Conservation (phyloP, 352 stramenopile species). For the Aphanomyces invadans region DNA sequence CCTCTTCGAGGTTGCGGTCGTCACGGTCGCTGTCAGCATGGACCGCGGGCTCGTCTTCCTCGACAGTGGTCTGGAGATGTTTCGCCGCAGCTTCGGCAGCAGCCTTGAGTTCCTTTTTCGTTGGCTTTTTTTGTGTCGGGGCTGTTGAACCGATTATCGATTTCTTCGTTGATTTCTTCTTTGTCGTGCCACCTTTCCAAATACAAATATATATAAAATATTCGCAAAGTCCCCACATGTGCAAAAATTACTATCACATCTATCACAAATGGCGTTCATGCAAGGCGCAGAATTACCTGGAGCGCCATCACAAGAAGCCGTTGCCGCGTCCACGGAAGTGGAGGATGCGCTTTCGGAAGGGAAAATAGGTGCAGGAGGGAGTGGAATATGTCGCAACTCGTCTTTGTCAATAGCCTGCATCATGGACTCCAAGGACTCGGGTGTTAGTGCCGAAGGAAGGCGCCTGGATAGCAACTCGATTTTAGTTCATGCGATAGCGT, state of each 20-base stretch:
- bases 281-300: no score
- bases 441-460: constrained; percentile 3
- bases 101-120: not conserved
- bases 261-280: no score
- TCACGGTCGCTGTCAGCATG: not conserved
- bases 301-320: no score
- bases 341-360: not conserved
- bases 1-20: no score
- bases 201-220: no score
- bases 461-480: not conserved
- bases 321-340: not conserved
- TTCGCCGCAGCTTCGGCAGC: not conserved
- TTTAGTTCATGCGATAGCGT: no score
- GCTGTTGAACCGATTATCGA: no score
- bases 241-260: no score
- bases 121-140: not conserved
- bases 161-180: no score
- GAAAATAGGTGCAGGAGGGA: no score
- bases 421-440: not conserved
- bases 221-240: no score
- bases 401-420: constrained; percentile 8
- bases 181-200: no score
- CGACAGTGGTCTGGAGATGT: not conserved
- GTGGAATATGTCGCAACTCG: not conserved
- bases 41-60: not conserved